Conservation (phyloP, 805 yeast genomes). For the Pichia ethanolica region DNA sequence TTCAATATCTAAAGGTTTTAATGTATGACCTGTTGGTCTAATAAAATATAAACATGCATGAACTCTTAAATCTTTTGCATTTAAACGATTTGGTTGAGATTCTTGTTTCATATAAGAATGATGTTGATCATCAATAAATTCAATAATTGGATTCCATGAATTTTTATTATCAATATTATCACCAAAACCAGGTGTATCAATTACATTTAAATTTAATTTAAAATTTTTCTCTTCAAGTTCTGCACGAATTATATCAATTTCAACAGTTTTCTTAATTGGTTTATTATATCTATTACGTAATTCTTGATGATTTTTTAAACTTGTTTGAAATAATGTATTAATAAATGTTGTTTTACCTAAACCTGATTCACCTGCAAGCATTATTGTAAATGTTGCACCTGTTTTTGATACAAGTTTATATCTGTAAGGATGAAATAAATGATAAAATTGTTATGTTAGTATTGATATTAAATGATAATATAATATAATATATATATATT, state of each 20-base stretch:
- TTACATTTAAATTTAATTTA: conserved; percentile 64
- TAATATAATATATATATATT: too few relatives aligned
- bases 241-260: conserved; percentile 73
- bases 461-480: not conserved
- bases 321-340: conserved; percentile 75
- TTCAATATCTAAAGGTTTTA: conserved; percentile 81
- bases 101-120: conserved; percentile 85
- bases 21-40: conserved; percentile 83
- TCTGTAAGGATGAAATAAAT: conserved; percentile 25
- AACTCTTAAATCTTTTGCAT: conserved; percentile 73
- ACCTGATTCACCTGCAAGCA: conserved; percentile 91
- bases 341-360: conserved; percentile 88
- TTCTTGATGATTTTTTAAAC: conserved; percentile 53
- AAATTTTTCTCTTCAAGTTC: conserved; percentile 79
- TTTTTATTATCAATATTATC: conserved; percentile 80
- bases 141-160: conserved; percentile 81
- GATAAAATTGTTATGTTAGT: not conserved
- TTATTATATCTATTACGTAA: conserved; percentile 49
- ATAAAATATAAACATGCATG: conserved; percentile 88
- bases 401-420: conserved; percentile 68
- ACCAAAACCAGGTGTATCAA: conserved; percentile 94
- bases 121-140: conserved; percentile 88
- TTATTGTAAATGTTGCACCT: conserved; percentile 70
- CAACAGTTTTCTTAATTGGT: conserved; percentile 63
- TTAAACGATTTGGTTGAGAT: conserved; percentile 73